Conservation (phyloP, 176 grass and related monocot genomes). For the Musa schizocarpa region DNA sequence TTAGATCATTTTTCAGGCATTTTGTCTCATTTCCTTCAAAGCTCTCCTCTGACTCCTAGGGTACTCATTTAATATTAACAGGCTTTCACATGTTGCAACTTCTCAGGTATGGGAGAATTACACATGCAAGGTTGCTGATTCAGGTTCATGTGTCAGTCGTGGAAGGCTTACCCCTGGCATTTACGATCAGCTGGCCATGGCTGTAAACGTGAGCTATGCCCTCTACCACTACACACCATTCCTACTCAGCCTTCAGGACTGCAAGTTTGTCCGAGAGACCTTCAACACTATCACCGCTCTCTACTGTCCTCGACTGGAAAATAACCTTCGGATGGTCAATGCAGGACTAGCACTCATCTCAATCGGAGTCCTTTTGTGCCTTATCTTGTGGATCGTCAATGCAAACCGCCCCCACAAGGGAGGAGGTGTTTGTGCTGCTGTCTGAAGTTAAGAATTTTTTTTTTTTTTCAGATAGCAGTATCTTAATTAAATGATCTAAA, state of each 20-base stretch:
- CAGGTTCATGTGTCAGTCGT: slow-evolving; percentile 31
- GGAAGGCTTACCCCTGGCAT: slow-evolving; percentile 42
- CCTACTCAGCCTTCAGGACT: slow-evolving; percentile 76
- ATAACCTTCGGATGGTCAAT: slow-evolving; percentile 41
- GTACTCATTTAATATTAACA: background rate
- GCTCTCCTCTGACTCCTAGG: background rate
- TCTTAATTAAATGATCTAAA: slow-evolving; percentile 10
- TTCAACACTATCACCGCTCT: slow-evolving; percentile 46
- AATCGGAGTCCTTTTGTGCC: slow-evolving; percentile 33
- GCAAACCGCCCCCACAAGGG: slow-evolving; percentile 75
- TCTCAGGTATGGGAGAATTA: slow-evolving; percentile 75
- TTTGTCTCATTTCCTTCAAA: no score
- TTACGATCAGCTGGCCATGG: slow-evolving; percentile 45
- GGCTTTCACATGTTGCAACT: slow-evolving; percentile 6
- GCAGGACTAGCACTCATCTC: slow-evolving; percentile 46
- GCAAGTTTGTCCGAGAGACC: slow-evolving; percentile 77
- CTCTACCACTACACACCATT: slow-evolving; percentile 65
- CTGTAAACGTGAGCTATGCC: slow-evolving; percentile 75
- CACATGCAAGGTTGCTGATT: slow-evolving; percentile 37
- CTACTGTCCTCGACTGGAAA: slow-evolving; percentile 51
- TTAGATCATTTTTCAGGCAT: no score
- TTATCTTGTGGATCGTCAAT: slow-evolving; percentile 53
- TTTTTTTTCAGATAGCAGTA: slow-evolving; percentile 25
- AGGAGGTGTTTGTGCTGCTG: slow-evolving; percentile 50
- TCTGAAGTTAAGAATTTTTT: slow-evolving; percentile 13